Conservation (phyloP, 2,329 filamentous ascomycete species). For the Aureobasidium uvarum region DNA sequence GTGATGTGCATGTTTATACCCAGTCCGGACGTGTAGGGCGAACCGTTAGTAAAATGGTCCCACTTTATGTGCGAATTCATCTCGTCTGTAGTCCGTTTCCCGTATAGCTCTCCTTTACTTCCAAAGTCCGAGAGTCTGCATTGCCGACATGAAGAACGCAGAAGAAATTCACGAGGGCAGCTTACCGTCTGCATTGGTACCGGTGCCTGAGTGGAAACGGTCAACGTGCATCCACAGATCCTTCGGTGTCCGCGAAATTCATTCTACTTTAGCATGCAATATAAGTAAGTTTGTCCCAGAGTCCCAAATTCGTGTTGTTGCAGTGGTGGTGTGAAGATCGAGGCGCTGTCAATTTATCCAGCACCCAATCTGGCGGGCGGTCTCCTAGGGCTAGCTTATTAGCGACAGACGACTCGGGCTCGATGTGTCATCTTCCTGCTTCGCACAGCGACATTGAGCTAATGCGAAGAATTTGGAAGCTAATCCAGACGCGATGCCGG, state of each 20-base stretch:
- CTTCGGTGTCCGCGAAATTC: slow-evolving; percentile 2
- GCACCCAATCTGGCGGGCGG: slow-evolving; percentile 10
- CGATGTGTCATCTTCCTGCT: neutral
- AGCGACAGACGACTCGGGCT: neutral
- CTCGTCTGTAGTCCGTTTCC: neutral
- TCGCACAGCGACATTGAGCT: neutral
- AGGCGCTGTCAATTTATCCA: slow-evolving; percentile 20
- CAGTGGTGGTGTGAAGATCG: neutral
- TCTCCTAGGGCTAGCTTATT: neutral
- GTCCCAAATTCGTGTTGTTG: neutral
- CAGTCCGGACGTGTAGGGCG: neutral
- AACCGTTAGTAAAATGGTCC: neutral
- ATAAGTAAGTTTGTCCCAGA: slow-evolving; percentile 3
- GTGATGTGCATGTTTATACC: slow-evolving; percentile 13
- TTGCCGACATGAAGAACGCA: slow-evolving; percentile 14
- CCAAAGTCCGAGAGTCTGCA: neutral
- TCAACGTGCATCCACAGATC: slow-evolving; percentile 13
- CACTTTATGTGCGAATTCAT: slow-evolving; percentile 7
- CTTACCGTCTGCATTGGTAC: slow-evolving; percentile 18
- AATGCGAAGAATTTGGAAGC: slow-evolving; percentile 12
- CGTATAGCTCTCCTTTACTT: slow-evolving; percentile 14
- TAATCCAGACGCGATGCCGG: neutral
- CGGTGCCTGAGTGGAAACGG: slow-evolving; percentile 23
- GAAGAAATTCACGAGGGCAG: slow-evolving; percentile 9
- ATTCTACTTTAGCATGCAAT: slow-evolving; percentile 1